Evolutionary conservation across 2,329 filamentous ascomycete species (phyloP).

Genomic region (Didymella exigua): DNA sequence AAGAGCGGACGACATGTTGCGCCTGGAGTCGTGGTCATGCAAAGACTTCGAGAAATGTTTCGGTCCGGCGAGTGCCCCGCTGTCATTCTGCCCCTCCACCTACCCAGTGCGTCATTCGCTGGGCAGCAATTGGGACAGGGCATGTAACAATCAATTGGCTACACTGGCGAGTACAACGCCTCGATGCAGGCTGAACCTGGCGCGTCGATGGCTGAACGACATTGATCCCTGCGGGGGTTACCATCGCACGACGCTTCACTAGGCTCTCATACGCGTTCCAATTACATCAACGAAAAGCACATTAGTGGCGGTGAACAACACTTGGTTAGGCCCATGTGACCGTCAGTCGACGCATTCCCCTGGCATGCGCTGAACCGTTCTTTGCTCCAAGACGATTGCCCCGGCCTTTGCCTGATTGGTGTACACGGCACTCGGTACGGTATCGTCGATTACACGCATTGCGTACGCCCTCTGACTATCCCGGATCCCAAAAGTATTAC

Average conservation of each 20-base stretch:
- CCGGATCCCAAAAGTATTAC: neutral
- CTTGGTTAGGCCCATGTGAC: constrained; percentile 26
- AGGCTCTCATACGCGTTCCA: constrained; percentile 29
- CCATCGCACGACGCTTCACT: constrained; percentile 29
- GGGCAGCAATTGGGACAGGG: constrained; percentile 22
- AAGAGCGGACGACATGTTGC: constrained; percentile 22
- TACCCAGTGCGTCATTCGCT: constrained; percentile 38
- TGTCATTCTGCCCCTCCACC: constrained; percentile 31
- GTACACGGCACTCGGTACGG: neutral
- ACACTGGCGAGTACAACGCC: constrained; percentile 31
- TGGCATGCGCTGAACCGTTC: constrained; percentile 17
- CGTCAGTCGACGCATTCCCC: constrained; percentile 25
- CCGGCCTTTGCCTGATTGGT: constrained; percentile 5
- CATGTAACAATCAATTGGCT: constrained; percentile 31
- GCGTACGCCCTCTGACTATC: neutral
- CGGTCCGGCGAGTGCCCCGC: constrained; percentile 35
- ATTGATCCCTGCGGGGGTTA: constrained; percentile 27
- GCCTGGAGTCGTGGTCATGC: constrained; percentile 24
- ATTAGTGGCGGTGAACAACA: constrained; percentile 34
- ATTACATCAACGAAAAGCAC: constrained; percentile 20
- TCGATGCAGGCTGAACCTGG: constrained; percentile 29
- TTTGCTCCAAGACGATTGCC: constrained; percentile 1
- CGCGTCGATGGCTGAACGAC: constrained; percentile 28
- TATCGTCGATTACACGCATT: constrained; percentile 6
- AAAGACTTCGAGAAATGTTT: constrained; percentile 34